Evolutionary conservation across 2,329 filamentous ascomycete species (phyloP).

Genomic region (Aspergillus luchuensis): DNA sequence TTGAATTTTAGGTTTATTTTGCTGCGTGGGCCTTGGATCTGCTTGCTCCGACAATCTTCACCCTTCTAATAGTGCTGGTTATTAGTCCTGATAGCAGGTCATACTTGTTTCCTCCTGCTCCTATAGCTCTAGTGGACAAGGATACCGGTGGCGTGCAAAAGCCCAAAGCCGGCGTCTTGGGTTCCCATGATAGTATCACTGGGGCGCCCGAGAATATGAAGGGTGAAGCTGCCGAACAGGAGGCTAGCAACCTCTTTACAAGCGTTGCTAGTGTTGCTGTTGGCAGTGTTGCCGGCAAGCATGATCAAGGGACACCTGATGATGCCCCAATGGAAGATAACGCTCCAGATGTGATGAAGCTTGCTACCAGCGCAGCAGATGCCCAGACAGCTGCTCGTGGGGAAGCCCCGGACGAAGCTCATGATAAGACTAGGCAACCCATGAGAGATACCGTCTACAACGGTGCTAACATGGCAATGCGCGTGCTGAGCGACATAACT

Average conservation of each 20-base stretch:
- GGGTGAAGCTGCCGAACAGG: constrained; percentile 79
- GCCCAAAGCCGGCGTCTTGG: constrained; percentile 72
- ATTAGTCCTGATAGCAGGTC: constrained; percentile 63
- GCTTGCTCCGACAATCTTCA: constrained; percentile 63
- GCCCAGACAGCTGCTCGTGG: constrained; percentile 58
- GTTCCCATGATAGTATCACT: constrained; percentile 74
- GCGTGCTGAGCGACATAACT: constrained; percentile 59
- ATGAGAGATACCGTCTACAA: constrained; percentile 77
- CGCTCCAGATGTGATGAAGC: constrained; percentile 63
- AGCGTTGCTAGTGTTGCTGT: constrained; percentile 75
- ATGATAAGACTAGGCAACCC: constrained; percentile 78
- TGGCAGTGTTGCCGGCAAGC: constrained; percentile 74
- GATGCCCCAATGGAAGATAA: constrained; percentile 52
- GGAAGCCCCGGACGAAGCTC: constrained; percentile 49
- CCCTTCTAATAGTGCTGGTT: constrained; percentile 66
- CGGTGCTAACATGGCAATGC: constrained; percentile 74
- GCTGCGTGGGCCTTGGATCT: constrained; percentile 73
- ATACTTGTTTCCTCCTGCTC: constrained; percentile 74
- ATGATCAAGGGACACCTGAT: constrained; percentile 67
- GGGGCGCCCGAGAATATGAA: constrained; percentile 81
- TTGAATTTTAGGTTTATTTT: constrained; percentile 50
- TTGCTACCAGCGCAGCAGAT: constrained; percentile 57
- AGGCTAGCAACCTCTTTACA: constrained; percentile 78
- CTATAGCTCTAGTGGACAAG: constrained; percentile 69
- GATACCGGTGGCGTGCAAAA: constrained; percentile 75